Base-by-base conservation (phyloP, 2,329 filamentous ascomycete genomes). In the Fusarium longipes region DNA sequence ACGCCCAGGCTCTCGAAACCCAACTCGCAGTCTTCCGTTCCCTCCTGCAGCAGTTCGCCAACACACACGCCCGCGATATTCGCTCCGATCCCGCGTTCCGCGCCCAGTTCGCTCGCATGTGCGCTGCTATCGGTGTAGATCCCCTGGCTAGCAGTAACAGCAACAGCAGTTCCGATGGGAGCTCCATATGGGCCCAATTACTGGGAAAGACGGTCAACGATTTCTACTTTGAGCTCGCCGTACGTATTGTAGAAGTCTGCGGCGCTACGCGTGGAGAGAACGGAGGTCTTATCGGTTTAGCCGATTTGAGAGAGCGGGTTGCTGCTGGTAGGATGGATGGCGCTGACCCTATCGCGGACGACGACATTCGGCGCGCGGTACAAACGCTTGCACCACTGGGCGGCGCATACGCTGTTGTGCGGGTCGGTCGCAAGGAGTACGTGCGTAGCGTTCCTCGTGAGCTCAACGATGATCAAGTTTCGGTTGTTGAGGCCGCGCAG, bases 41-140 rank as follows among this genome's bases (percentile, higher is more conserved):
- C 18, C 86, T 97, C 12, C 88, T 99, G 8, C 93, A 97, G 81
- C 93, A 96, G 79, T 99, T 99, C 80, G 93, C 94, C 42, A 87
- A 95, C 75, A 97, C 95, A 48, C 96, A 99, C 84, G 92, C 91
- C 71, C 93, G 94, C 76, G 96, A 97, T 74, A 99, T 99, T 62
- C 94, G 95, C 67, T 97, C 93, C 4, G 94, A 98, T 77, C 96
- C 96, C 8, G 91, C 89, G 10, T 99, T 99, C 79, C 93, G 96
- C 63, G 93, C 95, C 32, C 95, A 99, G 80, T 99, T 99, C 76
- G 95, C 96, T 5, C 93, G 95, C 77, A 99, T 99, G 96, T 99
- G 96, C 81, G 89, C 93, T 74, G 93, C 94, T 65, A 97, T 99
- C 70, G 96, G 96, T 47, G 93, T 99, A 14, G 96, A 99, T 78